phyloP scores from a whole-genome alignment of 2,329 filamentous ascomycete species.

The Stenocarpella maydis region DNA sequence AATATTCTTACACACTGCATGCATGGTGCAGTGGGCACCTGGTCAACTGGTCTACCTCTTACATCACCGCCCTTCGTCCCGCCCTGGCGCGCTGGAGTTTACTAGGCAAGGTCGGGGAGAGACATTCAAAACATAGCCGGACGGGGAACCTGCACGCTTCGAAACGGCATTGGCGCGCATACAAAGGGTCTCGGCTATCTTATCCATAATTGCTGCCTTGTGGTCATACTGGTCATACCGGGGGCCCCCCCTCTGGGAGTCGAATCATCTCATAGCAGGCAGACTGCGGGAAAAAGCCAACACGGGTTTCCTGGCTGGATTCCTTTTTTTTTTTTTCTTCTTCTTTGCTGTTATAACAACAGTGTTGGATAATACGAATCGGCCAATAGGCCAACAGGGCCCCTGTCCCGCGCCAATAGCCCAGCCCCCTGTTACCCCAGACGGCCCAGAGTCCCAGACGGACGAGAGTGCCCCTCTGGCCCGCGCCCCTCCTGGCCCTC shows the following conservation, averaged over 20 bases:
- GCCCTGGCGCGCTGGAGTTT: constrained; percentile 9
- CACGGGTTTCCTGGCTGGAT: constrained; percentile 19
- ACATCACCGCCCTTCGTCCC: background rate
- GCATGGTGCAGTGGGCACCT: background rate
- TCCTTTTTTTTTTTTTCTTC: no score
- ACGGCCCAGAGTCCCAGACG: constrained; percentile 24
- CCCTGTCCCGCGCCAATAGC: background rate
- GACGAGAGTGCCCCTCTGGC: background rate
- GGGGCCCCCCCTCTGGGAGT: background rate
- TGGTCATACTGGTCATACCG: background rate
- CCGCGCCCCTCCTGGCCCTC: no score
- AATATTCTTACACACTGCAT: background rate
- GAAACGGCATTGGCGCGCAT: constrained; percentile 19
- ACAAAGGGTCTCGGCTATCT: background rate
- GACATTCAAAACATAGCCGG: constrained; percentile 3
- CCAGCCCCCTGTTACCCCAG: constrained; percentile 26
- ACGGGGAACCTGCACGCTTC: background rate
- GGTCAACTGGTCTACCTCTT: background rate
- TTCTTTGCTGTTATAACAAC: constrained; percentile 7
- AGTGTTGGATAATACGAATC: constrained; percentile 25
- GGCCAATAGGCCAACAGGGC: background rate
- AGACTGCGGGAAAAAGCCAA: background rate
- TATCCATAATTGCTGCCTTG: constrained; percentile 4
- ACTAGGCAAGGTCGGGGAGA: constrained; percentile 15
- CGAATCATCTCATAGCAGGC: background rate